A percentile compares a stretch with the other conserved stretches of the same genome.
Conservation (phyloP, 495 filamentous ascomycete species). For the Filosporella fistucella region DNA sequence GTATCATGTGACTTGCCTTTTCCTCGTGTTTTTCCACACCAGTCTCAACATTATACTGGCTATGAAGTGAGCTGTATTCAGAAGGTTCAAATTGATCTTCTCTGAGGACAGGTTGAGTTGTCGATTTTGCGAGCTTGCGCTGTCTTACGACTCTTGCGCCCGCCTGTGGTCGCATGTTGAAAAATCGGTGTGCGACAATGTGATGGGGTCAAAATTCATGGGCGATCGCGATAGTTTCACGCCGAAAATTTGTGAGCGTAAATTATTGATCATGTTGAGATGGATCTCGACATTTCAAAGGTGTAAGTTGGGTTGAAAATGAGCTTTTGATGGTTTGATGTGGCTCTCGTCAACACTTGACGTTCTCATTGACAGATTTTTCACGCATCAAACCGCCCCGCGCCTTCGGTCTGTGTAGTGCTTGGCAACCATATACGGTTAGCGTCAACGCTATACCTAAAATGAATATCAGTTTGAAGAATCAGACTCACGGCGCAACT, state of each 20-base stretch:
- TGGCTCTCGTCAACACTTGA: too few relatives aligned
- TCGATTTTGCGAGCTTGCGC: constrained; percentile 89
- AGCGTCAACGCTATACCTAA: too few relatives aligned
- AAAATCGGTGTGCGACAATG: constrained; percentile 35
- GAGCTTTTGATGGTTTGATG: constrained; percentile 23
- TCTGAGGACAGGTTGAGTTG: constrained; percentile 75
- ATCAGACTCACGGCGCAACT: too few relatives aligned
- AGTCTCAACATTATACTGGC: constrained; percentile 74
- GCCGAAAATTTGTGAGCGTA: constrained; percentile 41
- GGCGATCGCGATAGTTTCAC: constrained; percentile 27
- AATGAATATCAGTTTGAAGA: too few relatives aligned
- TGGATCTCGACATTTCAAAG: constrained; percentile 19
- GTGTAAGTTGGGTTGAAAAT: not conserved
- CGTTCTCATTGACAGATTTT: too few relatives aligned
- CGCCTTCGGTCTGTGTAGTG: too few relatives aligned
- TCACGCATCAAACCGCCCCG: too few relatives aligned
- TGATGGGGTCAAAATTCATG: constrained; percentile 18
- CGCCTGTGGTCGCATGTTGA: constrained; percentile 41
- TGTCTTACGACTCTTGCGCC: constrained; percentile 71
- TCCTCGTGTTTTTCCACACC: constrained; percentile 96
- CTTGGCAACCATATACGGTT: too few relatives aligned
- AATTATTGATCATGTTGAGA: constrained; percentile 39
- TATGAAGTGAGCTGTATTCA: constrained; percentile 44
- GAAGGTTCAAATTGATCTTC: constrained; percentile 85
- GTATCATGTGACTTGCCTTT: constrained; percentile 75